phyloP scores from a whole-genome alignment of 192 early-diverging fungal genomes.

The Chytriomyces hyalinus region DNA sequence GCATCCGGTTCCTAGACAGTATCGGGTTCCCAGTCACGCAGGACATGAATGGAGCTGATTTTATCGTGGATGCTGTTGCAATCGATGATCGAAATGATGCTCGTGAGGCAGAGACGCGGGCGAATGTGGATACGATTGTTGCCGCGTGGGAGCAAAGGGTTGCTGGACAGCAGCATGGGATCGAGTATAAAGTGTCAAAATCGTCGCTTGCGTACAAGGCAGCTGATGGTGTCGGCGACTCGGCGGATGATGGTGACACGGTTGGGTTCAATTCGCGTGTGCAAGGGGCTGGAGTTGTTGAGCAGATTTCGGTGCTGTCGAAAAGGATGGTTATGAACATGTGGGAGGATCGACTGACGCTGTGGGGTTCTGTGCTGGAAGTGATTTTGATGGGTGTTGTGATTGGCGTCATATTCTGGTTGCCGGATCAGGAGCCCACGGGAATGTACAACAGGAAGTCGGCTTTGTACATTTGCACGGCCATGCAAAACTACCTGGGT shows the following conservation, averaged over 20 bases:
- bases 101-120: conserved; percentile 31
- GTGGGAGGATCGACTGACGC: conserved; percentile 45
- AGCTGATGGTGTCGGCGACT: background rate
- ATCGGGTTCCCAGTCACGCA: conserved; percentile 60
- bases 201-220: background rate
- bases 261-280: conserved; percentile 9
- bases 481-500: conserved; percentile 50
- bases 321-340: conserved; percentile 40
- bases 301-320: conserved; percentile 44
- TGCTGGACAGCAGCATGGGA: background rate
- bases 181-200: background rate
- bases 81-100: conserved; percentile 47
- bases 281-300: conserved; percentile 37
- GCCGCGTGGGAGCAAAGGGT: conserved; percentile 27
- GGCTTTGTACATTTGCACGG: conserved; percentile 38
- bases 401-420: conserved; percentile 50
- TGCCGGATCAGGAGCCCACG: conserved; percentile 41
- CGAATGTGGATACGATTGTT: conserved; percentile 35
- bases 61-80: conserved; percentile 60
- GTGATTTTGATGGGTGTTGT: conserved; percentile 41
- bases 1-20: conserved; percentile 61
- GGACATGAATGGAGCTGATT: conserved; percentile 75
- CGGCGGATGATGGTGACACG: background rate
- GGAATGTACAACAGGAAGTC: conserved; percentile 47
- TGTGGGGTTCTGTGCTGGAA: conserved; percentile 54